Base-by-base conservation (phyloP, 192 early-diverging fungal genomes). In the Coemansia sp. region DNA sequence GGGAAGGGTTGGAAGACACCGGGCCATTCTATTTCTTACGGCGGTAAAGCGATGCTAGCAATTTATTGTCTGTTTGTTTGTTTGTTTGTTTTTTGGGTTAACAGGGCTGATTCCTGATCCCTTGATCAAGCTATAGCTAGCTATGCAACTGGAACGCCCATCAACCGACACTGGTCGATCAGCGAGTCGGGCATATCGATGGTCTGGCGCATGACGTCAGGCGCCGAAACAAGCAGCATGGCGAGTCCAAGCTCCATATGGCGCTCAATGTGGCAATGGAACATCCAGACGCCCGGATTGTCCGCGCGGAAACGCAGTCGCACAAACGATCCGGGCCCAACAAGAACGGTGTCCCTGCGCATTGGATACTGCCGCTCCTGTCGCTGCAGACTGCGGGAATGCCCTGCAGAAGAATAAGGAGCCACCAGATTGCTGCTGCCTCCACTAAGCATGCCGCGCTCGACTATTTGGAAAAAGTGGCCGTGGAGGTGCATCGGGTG, bases 401-500 rank as follows among this genome's bases (percentile, higher is more conserved):
- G 32, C 32, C 32, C 32, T 32, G 32, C 32, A 32, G 32, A 32
- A 32, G 32, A 32, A 32, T 1, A 32, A 32, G 32, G 32, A 4
- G 32, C 32, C 32, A 32, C 4, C 2, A 4, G 32, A 32, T 32
- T 32, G 32, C 32, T 32, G 32, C 61, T 51, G 63, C 75, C 37
- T 8, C 83, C 70, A 60, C 87, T 88, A 26, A 87, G 80, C 11
- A 67, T 57, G 67, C 88, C 85, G 26, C 85, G 84, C 60, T 81
- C 84, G 49, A 90, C 86, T 52, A 95, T 85, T 69, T 93, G 90
- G 86, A 95, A 95, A 13, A 77, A 77, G 74, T 95, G 91, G 8
- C 94, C 94, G 78, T 95, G 94, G 49, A 95, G 68, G 80, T 95
- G 94, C 86, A 94, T 85, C 72, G 86, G 69, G 41, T 95, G 94